Conservation (phyloP, 805 yeast genomes). For the Barnettozyma vustinii region DNA sequence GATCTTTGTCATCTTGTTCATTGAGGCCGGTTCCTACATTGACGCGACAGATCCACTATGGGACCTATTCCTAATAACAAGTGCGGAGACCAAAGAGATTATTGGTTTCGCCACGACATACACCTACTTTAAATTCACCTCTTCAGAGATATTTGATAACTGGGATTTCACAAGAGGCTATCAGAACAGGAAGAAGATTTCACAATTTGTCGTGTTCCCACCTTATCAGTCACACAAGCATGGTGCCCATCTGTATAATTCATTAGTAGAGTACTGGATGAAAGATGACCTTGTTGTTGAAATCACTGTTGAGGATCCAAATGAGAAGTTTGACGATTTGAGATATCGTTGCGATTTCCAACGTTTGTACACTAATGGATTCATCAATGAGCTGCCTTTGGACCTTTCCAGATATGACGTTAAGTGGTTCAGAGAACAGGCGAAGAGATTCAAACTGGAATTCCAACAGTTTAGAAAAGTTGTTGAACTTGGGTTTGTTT, state of each 20-base stretch:
- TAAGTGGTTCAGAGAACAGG: slow-evolving; percentile 37
- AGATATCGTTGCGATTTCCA: slow-evolving; percentile 77
- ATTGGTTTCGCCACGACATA: slow-evolving; percentile 83
- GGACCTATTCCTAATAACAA: slow-evolving; percentile 62
- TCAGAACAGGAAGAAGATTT: slow-evolving; percentile 61
- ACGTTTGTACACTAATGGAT: slow-evolving; percentile 34
- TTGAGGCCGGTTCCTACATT: slow-evolving; percentile 91
- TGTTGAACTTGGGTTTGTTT: slow-evolving; percentile 62
- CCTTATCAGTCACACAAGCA: slow-evolving; percentile 70
- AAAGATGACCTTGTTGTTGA: slow-evolving; percentile 51
- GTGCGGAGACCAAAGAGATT: slow-evolving; percentile 36
- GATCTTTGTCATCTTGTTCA: slow-evolving; percentile 73
- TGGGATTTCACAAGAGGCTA: slow-evolving; percentile 21
- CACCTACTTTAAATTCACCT: slow-evolving; percentile 72
- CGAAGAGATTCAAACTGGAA: slow-evolving; percentile 52
- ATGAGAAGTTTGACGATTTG: slow-evolving; percentile 84
- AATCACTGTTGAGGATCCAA: slow-evolving; percentile 91
- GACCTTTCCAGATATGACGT: slow-evolving; percentile 22
- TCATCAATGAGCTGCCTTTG: slow-evolving; percentile 26
- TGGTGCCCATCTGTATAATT: slow-evolving; percentile 62
- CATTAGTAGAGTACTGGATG: slow-evolving; percentile 52
- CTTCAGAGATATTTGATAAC: slow-evolving; percentile 44
- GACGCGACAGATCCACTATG: slow-evolving; percentile 72
- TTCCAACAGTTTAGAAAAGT: slow-evolving; percentile 73
- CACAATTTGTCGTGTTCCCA: slow-evolving; percentile 84